Conservation (phyloP, 177 flowering plant genomes). For the Vitis hybrid region DNA sequence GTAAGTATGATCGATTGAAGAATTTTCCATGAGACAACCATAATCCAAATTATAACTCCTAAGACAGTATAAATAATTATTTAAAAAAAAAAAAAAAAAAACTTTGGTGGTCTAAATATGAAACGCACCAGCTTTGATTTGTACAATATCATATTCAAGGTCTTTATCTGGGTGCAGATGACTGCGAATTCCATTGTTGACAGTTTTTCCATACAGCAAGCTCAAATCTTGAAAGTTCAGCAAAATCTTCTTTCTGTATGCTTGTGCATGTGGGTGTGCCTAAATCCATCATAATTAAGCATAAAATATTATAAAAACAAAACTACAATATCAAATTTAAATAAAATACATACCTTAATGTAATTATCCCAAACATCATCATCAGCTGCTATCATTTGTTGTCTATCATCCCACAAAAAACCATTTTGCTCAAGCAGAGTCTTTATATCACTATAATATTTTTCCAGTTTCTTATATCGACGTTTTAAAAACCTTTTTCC, state of each 20-base stretch:
- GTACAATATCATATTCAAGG: not conserved
- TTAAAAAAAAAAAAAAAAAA: not conserved
- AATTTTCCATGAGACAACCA: not conserved
- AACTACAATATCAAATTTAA: not conserved
- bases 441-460: slow-evolving; percentile 11
- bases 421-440: slow-evolving; percentile 18
- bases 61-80: not conserved
- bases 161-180: not conserved
- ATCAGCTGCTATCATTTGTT: slow-evolving; percentile 18
- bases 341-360: slow-evolving; percentile 10
- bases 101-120: not conserved
- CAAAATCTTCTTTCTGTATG: slow-evolving; percentile 13
- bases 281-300: slow-evolving; percentile 3
- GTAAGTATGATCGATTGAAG: not conserved
- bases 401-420: slow-evolving; percentile 24
- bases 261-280: slow-evolving; percentile 17
- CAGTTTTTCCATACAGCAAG: slow-evolving; percentile 16
- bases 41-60: not conserved
- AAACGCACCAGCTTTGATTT: slow-evolving; percentile 1
- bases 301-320: not conserved
- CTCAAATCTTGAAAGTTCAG: slow-evolving; percentile 17
- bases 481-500: slow-evolving; percentile 14
- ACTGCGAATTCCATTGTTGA: slow-evolving; percentile 7
- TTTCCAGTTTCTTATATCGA: slow-evolving; percentile 12
- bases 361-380: slow-evolving; percentile 18